Evolutionary conservation across 345 rosid genomes (phyloP).

Genomic region (Acer campestre): DNA sequence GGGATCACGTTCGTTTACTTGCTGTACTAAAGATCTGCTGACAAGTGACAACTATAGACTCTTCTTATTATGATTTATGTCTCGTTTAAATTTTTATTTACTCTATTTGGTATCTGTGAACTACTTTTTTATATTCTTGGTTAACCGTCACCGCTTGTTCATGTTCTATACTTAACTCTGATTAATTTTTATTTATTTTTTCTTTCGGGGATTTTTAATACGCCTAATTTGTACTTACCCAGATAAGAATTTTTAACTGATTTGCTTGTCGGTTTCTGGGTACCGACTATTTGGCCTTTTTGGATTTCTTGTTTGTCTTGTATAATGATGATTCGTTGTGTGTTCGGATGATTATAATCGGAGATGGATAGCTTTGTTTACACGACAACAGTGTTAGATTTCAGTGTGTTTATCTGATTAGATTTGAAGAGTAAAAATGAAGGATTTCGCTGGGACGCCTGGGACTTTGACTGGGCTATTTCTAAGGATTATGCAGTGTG

Average conservation of each 20-base stretch:
- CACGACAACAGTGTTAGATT: not conserved
- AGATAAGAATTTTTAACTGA: not conserved
- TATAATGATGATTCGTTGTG: not conserved
- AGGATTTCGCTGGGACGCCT: constrained; percentile 79
- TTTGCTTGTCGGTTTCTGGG: constrained; percentile 16
- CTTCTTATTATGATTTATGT: not conserved
- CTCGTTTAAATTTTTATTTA: not conserved
- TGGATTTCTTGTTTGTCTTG: not conserved
- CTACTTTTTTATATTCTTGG: not conserved
- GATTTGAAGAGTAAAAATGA: constrained; percentile 46
- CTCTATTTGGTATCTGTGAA: not conserved
- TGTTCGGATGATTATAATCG: constrained; percentile 10
- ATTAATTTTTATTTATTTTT: constrained; percentile 6
- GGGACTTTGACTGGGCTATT: constrained; percentile 69
- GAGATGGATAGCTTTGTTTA: constrained; percentile 17
- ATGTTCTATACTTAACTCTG: constrained; percentile 4
- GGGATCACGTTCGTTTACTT: not conserved
- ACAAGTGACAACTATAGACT: not conserved
- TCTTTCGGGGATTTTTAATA: not conserved
- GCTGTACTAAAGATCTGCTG: not conserved
- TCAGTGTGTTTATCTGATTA: not conserved
- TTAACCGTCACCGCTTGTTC: not conserved
- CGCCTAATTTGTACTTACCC: not conserved
- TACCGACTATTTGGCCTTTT: not conserved
- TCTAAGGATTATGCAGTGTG: constrained; percentile 68